A percentile compares a stretch with the other conserved stretches of the same genome.
These are phyloP conservation scores for Tulasnella calospora DNA, from an alignment of 768 basidiomycete species.

Conservation along the genomic window DNA sequence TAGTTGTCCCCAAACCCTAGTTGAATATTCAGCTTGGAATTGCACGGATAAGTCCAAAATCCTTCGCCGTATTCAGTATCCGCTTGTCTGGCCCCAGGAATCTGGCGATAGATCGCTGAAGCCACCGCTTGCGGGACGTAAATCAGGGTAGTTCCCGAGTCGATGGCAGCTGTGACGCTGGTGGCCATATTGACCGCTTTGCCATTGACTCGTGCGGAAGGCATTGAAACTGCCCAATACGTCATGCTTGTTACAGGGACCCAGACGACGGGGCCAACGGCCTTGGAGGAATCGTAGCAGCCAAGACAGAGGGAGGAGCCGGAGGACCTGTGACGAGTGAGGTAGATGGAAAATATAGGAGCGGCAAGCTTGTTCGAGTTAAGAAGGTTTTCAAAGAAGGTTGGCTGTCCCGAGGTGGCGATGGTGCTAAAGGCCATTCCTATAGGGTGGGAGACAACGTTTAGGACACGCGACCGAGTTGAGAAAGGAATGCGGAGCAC, in stretches of 20 bases:
- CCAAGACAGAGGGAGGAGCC: slow-evolving; percentile 53
- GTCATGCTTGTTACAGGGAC: slow-evolving; percentile 43
- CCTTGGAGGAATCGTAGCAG: slow-evolving; percentile 42
- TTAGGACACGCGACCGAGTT: background rate
- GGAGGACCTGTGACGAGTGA: slow-evolving; percentile 41
- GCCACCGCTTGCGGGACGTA: slow-evolving; percentile 50
- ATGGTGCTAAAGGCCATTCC: slow-evolving; percentile 62
- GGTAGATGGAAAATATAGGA: slow-evolving; percentile 56
- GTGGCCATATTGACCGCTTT: slow-evolving; percentile 19
- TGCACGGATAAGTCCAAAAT: slow-evolving; percentile 56
- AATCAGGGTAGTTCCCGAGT: slow-evolving; percentile 63
- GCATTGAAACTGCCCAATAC: slow-evolving; percentile 56
- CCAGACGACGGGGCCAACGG: slow-evolving; percentile 40
- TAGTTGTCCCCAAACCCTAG: slow-evolving; percentile 45
- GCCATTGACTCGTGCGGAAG: slow-evolving; percentile 41
- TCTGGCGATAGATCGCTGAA: slow-evolving; percentile 43
- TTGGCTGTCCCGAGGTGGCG: slow-evolving; percentile 43
- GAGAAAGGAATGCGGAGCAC: background rate
- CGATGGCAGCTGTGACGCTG: slow-evolving; percentile 49
- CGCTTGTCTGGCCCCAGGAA: slow-evolving; percentile 1
- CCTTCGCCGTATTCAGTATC: slow-evolving; percentile 34
- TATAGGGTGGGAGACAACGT: background rate
- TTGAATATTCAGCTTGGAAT: slow-evolving; percentile 36
- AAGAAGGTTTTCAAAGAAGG: slow-evolving; percentile 64
- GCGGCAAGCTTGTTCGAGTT: slow-evolving; percentile 39